phyloP scores from a whole-genome alignment of 2,329 filamentous ascomycete species.

The Apiospora sp. region DNA sequence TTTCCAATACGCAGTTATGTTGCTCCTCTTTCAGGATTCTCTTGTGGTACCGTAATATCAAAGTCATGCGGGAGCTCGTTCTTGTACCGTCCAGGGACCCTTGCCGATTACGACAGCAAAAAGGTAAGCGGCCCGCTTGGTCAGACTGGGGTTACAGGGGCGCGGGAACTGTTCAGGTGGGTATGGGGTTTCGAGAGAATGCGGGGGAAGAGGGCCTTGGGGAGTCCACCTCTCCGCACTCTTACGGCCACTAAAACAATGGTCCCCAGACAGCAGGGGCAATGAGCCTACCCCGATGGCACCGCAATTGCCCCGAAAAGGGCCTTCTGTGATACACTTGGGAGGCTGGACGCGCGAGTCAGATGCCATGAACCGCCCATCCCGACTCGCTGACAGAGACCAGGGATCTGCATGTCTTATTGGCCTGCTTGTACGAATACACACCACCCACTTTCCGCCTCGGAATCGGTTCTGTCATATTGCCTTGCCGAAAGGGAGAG shows the following conservation, averaged over 20 bases:
- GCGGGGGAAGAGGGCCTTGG: not conserved
- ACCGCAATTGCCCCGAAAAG: not conserved
- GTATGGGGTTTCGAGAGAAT: conserved; percentile 18
- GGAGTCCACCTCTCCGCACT: conserved; percentile 15
- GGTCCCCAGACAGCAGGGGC: not conserved
- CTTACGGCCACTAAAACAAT: not conserved
- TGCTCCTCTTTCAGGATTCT: not conserved
- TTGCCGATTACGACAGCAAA: not conserved
- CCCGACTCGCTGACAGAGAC: not conserved
- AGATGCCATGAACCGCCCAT: not conserved
- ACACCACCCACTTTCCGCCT: conserved; percentile 1
- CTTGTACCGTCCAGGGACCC: not conserved
- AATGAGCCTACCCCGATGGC: not conserved
- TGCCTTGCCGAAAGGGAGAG: not conserved
- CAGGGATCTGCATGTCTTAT: not conserved
- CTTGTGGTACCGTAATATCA: conserved; percentile 2
- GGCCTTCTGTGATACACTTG: not conserved
- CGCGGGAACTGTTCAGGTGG: not conserved
- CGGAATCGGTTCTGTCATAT: not conserved
- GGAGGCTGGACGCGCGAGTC: not conserved
- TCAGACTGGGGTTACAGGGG: not conserved
- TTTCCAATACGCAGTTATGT: not conserved
- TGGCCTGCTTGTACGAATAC: not conserved
- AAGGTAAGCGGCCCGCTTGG: not conserved
- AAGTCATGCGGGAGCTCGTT: conserved; percentile 13